These are phyloP conservation scores for Epichloe typhina DNA, from an alignment of 2,329 filamentous ascomycete genomes.

Conservation along the genomic window DNA sequence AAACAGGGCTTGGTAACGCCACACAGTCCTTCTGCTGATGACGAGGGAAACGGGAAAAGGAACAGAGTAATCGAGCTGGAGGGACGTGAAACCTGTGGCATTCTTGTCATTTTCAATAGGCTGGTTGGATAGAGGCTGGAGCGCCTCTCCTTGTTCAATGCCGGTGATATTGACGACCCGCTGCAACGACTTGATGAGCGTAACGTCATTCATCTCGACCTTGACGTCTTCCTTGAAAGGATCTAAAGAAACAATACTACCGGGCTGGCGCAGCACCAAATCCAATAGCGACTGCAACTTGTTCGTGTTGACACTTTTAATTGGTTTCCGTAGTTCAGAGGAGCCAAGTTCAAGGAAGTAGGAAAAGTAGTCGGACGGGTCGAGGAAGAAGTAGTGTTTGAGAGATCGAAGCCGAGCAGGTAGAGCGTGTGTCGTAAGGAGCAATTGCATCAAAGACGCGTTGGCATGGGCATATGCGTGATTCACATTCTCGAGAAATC, in stretches of 20 bases:
- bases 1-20: constrained; percentile 91
- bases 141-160: constrained; percentile 76
- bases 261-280: constrained; percentile 87
- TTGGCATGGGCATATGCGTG: constrained; percentile 92
- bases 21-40: constrained; percentile 91
- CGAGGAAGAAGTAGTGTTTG: constrained; percentile 98
- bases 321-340: constrained; percentile 81
- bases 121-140: constrained; percentile 57
- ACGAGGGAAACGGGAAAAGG: constrained; percentile 93
- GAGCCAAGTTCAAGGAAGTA: constrained; percentile 90
- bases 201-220: constrained; percentile 91
- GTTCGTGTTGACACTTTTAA: constrained; percentile 75
- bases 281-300: constrained; percentile 96
- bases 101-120: constrained; percentile 70
- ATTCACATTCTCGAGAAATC: constrained; percentile 93
- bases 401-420: constrained; percentile 77
- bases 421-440: constrained; percentile 84
- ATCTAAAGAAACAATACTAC: constrained; percentile 84
- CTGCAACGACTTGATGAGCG: constrained; percentile 86
- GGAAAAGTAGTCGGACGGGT: constrained; percentile 94
- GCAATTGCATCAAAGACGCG: constrained; percentile 76
- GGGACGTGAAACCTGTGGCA: constrained; percentile 78
- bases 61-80: constrained; percentile 88
- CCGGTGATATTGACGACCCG: constrained; percentile 94
- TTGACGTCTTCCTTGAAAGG: constrained; percentile 98